Conservation (phyloP, 2,329 filamentous ascomycete species). For the Penicillium digitatum region DNA sequence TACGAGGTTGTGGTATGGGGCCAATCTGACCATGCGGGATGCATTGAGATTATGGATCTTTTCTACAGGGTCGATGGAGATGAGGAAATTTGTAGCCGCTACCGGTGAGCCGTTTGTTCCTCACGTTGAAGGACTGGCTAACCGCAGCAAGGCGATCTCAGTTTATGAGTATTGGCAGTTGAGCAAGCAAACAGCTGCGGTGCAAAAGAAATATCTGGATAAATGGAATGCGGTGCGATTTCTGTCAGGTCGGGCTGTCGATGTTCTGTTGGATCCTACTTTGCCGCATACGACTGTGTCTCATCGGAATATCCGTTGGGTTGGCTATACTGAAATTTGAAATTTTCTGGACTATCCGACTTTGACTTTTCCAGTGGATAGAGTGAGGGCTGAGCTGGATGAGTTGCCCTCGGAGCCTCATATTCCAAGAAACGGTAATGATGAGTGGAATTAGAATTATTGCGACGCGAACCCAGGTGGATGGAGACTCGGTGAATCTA, state of each 20-base stretch:
- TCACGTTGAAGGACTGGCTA: conserved; percentile 56
- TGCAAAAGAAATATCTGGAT: conserved; percentile 56
- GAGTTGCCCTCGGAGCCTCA: conserved; percentile 37
- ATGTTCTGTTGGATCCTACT: conserved; percentile 56
- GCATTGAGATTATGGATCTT: conserved; percentile 56
- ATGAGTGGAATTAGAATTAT: conserved; percentile 51
- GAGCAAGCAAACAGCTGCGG: conserved; percentile 54
- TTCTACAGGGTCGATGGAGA: conserved; percentile 62
- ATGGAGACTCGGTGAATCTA: conserved; percentile 50
- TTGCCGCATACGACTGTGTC: conserved; percentile 57
- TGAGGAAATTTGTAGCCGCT: conserved; percentile 55
- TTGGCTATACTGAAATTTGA: conserved; percentile 60
- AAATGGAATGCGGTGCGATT: conserved; percentile 54
- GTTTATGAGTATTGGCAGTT: conserved; percentile 66
- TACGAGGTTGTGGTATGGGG: conserved; percentile 56
- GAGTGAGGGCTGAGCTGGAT: conserved; percentile 44
- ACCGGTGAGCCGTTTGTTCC: conserved; percentile 59
- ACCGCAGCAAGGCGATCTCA: conserved; percentile 52
- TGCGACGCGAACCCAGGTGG: conserved; percentile 44
- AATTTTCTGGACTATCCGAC: conserved; percentile 61
- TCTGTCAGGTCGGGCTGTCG: conserved; percentile 47
- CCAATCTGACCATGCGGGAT: conserved; percentile 49
- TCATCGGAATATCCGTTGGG: conserved; percentile 45
- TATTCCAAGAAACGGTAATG: conserved; percentile 48
- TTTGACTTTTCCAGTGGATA: conserved; percentile 53